A percentile compares a stretch with the other conserved stretches of the same genome.
Conservation (phyloP, 768 basidiomycete species). For the Cyathus striatus region DNA sequence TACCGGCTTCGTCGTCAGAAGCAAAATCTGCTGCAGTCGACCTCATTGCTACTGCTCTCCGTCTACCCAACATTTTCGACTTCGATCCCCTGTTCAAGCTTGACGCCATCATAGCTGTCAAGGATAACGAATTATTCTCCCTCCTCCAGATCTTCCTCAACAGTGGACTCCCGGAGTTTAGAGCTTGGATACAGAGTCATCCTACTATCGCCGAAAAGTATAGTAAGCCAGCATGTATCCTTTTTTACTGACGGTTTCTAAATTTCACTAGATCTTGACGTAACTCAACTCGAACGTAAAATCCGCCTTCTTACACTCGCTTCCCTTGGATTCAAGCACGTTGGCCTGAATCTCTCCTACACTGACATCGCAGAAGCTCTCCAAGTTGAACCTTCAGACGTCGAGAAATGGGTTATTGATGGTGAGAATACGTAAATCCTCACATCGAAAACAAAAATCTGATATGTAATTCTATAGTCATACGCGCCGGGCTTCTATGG, state of each 20-base stretch:
- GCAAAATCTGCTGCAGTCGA: constrained; percentile 52
- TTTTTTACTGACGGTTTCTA: not conserved
- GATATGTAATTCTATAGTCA: constrained; percentile 42
- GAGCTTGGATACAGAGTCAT: constrained; percentile 53
- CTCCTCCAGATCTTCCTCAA: constrained; percentile 75
- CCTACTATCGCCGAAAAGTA: constrained; percentile 45
- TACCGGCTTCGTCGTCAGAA: constrained; percentile 49
- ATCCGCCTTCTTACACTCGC: constrained; percentile 74
- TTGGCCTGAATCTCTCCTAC: constrained; percentile 73
- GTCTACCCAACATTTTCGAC: constrained; percentile 66
- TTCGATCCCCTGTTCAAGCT: constrained; percentile 79
- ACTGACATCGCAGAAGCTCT: constrained; percentile 61
- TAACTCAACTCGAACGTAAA: constrained; percentile 64
- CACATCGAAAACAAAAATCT: no score
- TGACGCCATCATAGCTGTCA: constrained; percentile 59
- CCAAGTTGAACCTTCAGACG: constrained; percentile 57
- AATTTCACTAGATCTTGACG: constrained; percentile 45
- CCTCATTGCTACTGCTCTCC: constrained; percentile 59
- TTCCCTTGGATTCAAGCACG: constrained; percentile 70
- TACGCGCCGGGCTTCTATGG: constrained; percentile 72
- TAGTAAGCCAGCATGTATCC: constrained; percentile 32
- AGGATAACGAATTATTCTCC: constrained; percentile 66
- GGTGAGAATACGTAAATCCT: constrained; percentile 51
- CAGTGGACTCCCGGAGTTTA: constrained; percentile 57
- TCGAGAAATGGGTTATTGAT: constrained; percentile 88